A percentile compares a stretch with the other conserved stretches of the same genome.
Conservation (phyloP, 2,329 filamentous ascomycete genomes). For the Aureobasidium sp. region DNA sequence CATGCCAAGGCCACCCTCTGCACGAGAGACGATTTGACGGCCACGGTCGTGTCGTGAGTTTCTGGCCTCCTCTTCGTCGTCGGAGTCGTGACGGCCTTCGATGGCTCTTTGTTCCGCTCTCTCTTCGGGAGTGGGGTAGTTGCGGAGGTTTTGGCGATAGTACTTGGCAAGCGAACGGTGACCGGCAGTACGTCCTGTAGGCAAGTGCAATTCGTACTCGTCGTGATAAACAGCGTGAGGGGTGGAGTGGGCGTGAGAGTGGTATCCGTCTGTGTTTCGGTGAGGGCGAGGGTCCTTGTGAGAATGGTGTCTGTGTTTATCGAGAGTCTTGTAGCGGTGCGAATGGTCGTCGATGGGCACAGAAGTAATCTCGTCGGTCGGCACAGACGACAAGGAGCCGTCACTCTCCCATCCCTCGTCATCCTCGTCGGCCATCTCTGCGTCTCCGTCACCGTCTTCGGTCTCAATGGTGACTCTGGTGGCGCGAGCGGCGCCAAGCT, state of each 20-base stretch:
- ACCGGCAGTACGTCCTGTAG: conserved; percentile 78
- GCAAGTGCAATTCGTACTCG: conserved; percentile 88
- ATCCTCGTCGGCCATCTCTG: conserved; percentile 45
- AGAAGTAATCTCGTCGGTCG: conserved; percentile 72
- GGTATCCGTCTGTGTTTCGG: conserved; percentile 66
- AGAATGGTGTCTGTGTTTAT: conserved; percentile 67
- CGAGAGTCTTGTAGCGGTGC: conserved; percentile 63
- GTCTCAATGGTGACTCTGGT: conserved; percentile 36
- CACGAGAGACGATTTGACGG: conserved; percentile 49
- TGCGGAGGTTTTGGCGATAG: conserved; percentile 85
- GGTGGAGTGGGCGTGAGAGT: conserved; percentile 69
- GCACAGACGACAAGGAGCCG: conserved; percentile 70
- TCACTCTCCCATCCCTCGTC: conserved; percentile 94
- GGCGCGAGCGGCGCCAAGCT: conserved; percentile 54
- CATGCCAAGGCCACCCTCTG: conserved; percentile 68
- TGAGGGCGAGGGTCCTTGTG: conserved; percentile 62
- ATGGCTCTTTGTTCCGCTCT: conserved; percentile 59
- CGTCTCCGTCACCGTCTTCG: conserved; percentile 45
- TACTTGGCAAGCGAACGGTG: conserved; percentile 82
- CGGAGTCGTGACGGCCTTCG: conserved; percentile 35
- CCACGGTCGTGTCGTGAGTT: conserved; percentile 20
- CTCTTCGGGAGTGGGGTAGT: conserved; percentile 71
- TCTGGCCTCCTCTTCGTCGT: conserved; percentile 34
- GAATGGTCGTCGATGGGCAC: conserved; percentile 66
- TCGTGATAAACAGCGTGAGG: conserved; percentile 75